A percentile compares a stretch with the other conserved stretches of the same genome.
Evolutionary conservation across 2,329 filamentous ascomycete genomes (phyloP).

Genomic region (Exophiala alcalophila): DNA sequence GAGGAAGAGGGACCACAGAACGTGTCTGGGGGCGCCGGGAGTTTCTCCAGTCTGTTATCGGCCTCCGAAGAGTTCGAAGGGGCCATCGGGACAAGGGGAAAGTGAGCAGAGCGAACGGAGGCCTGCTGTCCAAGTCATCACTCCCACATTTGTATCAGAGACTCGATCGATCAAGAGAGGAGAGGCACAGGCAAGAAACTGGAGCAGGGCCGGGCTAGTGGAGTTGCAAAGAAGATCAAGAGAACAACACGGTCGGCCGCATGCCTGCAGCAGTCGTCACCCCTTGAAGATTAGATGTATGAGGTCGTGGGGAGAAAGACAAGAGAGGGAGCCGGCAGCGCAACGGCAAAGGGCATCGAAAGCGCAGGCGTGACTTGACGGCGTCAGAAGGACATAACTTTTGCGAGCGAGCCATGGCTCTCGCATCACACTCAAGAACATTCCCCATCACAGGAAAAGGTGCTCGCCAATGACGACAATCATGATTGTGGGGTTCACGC

Average conservation of each 20-base stretch:
- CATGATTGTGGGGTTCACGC: constrained; percentile 9
- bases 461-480: constrained; percentile 13
- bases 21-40: constrained; percentile 7
- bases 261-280: no score
- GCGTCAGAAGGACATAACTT: no score
- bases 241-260: constrained; percentile 14
- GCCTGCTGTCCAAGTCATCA: constrained; percentile 18
- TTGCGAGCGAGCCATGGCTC: no score
- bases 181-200: not conserved
- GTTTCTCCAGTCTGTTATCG: constrained; percentile 14
- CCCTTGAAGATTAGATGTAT: no score
- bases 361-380: no score
- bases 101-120: not conserved
- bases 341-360: constrained; percentile 8
- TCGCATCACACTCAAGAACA: no score
- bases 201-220: no score
- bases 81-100: not conserved
- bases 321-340: not conserved
- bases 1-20: constrained; percentile 1
- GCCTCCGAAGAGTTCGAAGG: constrained; percentile 10
- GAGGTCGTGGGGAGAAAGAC: not conserved
- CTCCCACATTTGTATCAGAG: constrained; percentile 4
- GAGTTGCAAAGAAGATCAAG: not conserved
- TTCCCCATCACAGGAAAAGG: constrained; percentile 1
- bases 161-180: not conserved